Evolutionary conservation across 148 eudicot species (phyloP).

Genomic region (Chenopodium suecicum): DNA sequence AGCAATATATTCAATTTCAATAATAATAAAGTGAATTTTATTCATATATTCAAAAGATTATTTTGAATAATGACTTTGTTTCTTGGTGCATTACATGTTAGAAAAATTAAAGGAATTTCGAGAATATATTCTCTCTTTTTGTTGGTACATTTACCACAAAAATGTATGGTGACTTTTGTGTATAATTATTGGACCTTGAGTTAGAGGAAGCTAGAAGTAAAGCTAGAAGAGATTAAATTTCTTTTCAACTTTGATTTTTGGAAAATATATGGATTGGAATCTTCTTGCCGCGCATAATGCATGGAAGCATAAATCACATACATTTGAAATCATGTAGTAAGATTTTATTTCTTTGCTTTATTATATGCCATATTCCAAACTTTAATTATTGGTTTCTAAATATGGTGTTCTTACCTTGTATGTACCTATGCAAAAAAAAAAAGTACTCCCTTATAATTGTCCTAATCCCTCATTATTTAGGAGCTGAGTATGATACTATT

Average conservation of each 20-base stretch:
- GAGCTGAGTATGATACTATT: too few relatives aligned
- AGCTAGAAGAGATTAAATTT: not conserved
- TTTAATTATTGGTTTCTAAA: constrained; percentile 9
- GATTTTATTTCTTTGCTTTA: constrained; percentile 13
- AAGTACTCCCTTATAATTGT: too few relatives aligned
- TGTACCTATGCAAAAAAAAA: not conserved
- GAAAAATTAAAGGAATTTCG: not conserved
- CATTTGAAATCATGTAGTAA: not conserved
- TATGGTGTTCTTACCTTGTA: not conserved
- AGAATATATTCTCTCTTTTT: constrained; percentile 7
- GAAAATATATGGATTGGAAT: not conserved
- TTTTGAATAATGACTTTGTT: too few relatives aligned
- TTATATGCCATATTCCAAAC: constrained; percentile 14
- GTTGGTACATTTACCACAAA: constrained; percentile 11
- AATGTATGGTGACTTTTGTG: not conserved
- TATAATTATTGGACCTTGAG: not conserved
- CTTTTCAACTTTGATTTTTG: not conserved
- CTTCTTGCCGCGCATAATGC: constrained; percentile 14
- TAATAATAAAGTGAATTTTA: too few relatives aligned
- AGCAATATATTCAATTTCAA: too few relatives aligned
- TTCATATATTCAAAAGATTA: too few relatives aligned
- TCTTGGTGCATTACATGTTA: not conserved
- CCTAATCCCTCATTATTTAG: too few relatives aligned
- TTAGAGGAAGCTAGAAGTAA: not conserved
- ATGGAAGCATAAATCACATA: not conserved